phyloP scores from a whole-genome alignment of 73 alveolate genomes.

The Paramecium biaurelia region DNA sequence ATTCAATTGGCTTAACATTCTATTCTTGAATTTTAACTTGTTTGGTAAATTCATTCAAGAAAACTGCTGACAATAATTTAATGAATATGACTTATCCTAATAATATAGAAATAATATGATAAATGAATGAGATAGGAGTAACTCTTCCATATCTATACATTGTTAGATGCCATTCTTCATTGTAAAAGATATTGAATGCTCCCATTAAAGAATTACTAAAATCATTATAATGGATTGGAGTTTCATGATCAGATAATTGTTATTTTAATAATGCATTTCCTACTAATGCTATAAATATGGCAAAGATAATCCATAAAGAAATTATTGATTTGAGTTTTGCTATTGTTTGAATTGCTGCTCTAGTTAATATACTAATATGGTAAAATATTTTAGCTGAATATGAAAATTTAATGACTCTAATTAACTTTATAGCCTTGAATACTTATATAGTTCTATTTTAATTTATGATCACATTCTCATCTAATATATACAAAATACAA shows the following conservation, averaged over 20 bases:
- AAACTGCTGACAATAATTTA: not conserved
- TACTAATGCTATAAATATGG: not conserved
- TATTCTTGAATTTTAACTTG: slow-evolving; percentile 13
- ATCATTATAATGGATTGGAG: not conserved
- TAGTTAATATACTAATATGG: not conserved
- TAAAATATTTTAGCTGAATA: slow-evolving; percentile 5
- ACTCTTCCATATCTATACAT: slow-evolving; percentile 34
- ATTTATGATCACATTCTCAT: not conserved
- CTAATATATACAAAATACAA: not conserved
- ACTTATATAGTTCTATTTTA: not conserved
- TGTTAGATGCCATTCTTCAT: slow-evolving; percentile 46
- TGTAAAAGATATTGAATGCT: slow-evolving; percentile 10
- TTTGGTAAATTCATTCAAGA: slow-evolving; percentile 17
- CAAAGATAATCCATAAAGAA: not conserved
- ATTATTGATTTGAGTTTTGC: not conserved
- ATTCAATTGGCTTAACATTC: not conserved
- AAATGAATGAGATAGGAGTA: not conserved
- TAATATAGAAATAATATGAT: not conserved
- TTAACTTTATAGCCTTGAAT: not conserved
- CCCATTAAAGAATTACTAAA: not conserved
- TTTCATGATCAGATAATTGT: not conserved
- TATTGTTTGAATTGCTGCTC: not conserved
- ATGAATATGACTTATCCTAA: not conserved
- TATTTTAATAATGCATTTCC: not conserved
- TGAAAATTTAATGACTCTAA: not conserved